Base-by-base conservation (phyloP, 1,284 basidiomycete species). In the Heliocybe sulcata region DNA sequence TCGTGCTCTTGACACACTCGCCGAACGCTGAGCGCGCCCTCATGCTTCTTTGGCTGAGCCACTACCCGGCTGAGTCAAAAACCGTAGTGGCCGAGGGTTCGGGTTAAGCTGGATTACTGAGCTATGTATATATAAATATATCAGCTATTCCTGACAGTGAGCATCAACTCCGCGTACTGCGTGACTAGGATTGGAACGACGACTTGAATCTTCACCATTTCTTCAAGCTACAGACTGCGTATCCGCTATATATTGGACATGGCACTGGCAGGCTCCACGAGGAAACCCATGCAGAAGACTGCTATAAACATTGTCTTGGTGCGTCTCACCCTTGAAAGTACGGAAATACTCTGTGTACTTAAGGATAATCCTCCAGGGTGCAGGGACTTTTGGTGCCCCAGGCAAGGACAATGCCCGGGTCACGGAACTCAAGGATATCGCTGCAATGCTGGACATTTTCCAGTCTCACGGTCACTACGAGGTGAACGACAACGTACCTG, bases 401-500 rank as follows among this genome's bases (percentile, higher is more conserved):
- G 69, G 65, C 19, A 57, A 59, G 47, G 62, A 64, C 35, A 61
- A 65, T 45, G 61, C 65, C 2, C 60, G 67, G 9, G 64, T 71
- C 1, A 63, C 67, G 35, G 64, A 65, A 25, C 61, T 80, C 20
- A 49, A 62, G 33, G 64, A 63, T 14, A 64, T 67, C 49, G 64
- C 64, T 19, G 58, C 61, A 14, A 72, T 75, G 52, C 62, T 76
- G 2, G 67, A 72, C 57, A 62, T 68, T 35, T 69, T 73, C 57
- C 66, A 69, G 29, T 55, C 56, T n/a, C 70, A 72, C 55, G 72
- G 74, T 0, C 69, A 73, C 57, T 60, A 55, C 16, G 69, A 73
- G 56, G 61, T 61, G 35, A 25, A 23, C n/a, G 12, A 9, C 51
- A 6, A 20, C 12, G 16, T 29, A 6, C 12, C 29, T 31, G 29